Base-by-base conservation (phyloP, 768 basidiomycete species). In the Gelatoporia subvermispora region DNA sequence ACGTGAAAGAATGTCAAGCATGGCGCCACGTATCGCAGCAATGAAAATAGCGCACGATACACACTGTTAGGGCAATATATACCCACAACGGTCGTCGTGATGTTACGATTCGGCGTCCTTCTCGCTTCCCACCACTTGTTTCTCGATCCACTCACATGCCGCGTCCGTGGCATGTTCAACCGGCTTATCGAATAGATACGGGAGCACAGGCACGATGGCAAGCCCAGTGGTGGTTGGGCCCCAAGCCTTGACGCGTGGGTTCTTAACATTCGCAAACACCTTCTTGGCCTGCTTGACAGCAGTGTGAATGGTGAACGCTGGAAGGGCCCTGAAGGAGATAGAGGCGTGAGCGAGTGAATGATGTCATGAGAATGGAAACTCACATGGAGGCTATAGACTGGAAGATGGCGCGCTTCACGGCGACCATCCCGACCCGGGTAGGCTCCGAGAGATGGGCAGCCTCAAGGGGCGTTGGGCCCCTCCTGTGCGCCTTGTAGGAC, bases 281-380 rank as follows among this genome's bases (percentile, higher is more conserved):
- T 79, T 82, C 59, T 81, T 82, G 2, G 86, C 76, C 59, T 88
- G 83, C 23, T 76, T 78, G 40, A 92, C 89, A 4, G 85, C 78
- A 1, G 85, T 86, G 62, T 93, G 89, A 47, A 93, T 91, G 1
- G 89, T 93, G 49, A 93, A 75, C 0, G 88, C 88, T 2, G 88
- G 88, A 17, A 90, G 75, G 4, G 82, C 87, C 87, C 87, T 89
- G 55, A 45, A 43, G 41, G 31, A 10, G 35, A 40, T 34, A 18
- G 41, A 43, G 41, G 50, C 8, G 35, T 31, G 48, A 38, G 35
- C 47, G 36, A 41, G 35, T 51, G 7, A n/a, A 11, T 23, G 45
- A 4, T 44, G 38, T 50, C 28, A 31, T 31, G 28, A 13, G 47
- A 23, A 47, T 55, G 39, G 48, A 48, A 41, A 69, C 81, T 41